Base-by-base conservation (phyloP, 306 rosid species). In the Gillenia trifoliata region DNA sequence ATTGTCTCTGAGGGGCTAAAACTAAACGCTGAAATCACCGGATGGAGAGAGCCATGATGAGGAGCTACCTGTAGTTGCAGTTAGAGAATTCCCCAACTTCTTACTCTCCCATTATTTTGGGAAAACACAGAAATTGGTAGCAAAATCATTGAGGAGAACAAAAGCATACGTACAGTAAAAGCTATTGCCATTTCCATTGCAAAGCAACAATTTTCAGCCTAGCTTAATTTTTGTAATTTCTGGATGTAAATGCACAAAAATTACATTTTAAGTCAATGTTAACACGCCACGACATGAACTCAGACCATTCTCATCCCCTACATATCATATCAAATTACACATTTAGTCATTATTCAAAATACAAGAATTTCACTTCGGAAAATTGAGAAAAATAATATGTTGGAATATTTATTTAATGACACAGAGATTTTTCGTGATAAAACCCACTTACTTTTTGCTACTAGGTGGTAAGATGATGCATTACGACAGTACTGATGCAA, bases 11-110 rank as follows among this genome's bases (percentile, higher is more conserved):
- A 85, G 67, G 31, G 33, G 75, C 4, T 25, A 85, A 78, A 90
- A 90, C 92, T 89, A 1, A 90, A 86, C 6, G 92, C 88, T n/a
- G 49, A 68, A 68, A 45, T 68, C 38, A 8, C 59, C 59, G 45
- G 71, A 67, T 3, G 56, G 66, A 17, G 79, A 70, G 20, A 84
- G 20, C 95, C 90, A 89, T 47, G 77, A 87, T 47, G 78, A 8
- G 29, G 29, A 74, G 76, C 50, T 68, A 47, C 67, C 57, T 10
- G 36, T 61, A 20, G 43, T 64, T 64, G 94, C 91, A 8, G 40
- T 20, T 20, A 67, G 54, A 65, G 73, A 80, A 28, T 34, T 65
- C n/a, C 11, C 88, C 90, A 6, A 82, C 79, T 1, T 5, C 22
- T n/a, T 9, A 83, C 26, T 2, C 28, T 78, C n/a, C 19, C 76